Base-by-base conservation (phyloP, 2,329 filamentous ascomycete genomes). In the Coniochaeta prunicola region DNA sequence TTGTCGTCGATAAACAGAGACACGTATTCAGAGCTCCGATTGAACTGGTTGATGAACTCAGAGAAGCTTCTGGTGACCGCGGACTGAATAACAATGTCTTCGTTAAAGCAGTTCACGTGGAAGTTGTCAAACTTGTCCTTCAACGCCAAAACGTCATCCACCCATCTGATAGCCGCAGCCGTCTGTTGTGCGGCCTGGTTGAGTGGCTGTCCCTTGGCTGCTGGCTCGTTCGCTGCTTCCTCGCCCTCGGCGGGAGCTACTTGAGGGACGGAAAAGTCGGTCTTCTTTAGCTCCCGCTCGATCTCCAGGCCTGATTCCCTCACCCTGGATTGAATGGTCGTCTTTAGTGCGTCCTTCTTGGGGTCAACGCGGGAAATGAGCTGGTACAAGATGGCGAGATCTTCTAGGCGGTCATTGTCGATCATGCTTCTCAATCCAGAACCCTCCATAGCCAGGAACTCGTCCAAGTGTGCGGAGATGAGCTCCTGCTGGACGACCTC, bases 1-100 rank as follows among this genome's bases (percentile, higher is more conserved):
- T 92, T 96, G 67, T 97, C 93, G 67, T 99, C 94, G 60, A 99
- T 96, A 74, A 96, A 99, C 0, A 99, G 81, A 0, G 94, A 99
- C 6, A 97, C 88, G 69, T 91, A 96, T 69, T 99, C 94, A 1
- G 93, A 91, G 65, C 89, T 89, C 62, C 92, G 86, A 15, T 78
- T 73, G 69, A 96, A 97, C n/a, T 86, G 75, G 70, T 97, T 97
- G 79, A 99, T 96, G 67, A 97, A 96, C 17, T 96, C 89, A 1
- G 90, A 83, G 66, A 97, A 96, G 69, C 92, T 96, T 68, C 88
- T 88, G 1, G 91, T 92, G 28, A 97, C 79, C 0, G 91, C 87
- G 1, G 88, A 90, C 67, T 96, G 90, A 17, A 99, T 78, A 8
- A 86, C 80, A 40, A 91, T 81, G 67, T 97, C 92, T 48, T 83